Evolutionary conservation across 148 eudicot genomes (phyloP).

Genomic region (Polygonum aviculare): DNA sequence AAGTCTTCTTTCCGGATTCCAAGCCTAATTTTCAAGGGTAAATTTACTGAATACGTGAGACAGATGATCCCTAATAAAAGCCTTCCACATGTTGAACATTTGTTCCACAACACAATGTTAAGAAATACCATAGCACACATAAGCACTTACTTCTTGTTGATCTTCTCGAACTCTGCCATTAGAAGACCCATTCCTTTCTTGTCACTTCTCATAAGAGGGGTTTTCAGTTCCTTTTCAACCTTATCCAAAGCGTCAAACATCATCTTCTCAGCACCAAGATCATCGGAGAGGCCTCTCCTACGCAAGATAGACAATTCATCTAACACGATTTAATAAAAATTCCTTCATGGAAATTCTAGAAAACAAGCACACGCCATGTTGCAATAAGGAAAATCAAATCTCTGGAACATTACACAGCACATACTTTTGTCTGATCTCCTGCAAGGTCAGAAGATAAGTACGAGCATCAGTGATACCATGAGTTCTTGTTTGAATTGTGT

Average conservation of each 20-base stretch:
- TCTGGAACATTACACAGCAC: slow-evolving; percentile 10
- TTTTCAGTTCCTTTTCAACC: slow-evolving; percentile 74
- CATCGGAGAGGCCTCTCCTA: slow-evolving; percentile 89
- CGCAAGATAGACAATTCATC: slow-evolving; percentile 17
- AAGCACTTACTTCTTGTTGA: slow-evolving; percentile 67
- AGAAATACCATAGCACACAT: not conserved
- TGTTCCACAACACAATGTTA: not conserved
- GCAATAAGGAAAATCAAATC: not conserved
- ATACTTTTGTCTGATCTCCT: slow-evolving; percentile 75
- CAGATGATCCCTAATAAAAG: not conserved
- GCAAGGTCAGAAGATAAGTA: slow-evolving; percentile 55
- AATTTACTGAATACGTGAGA: not conserved
- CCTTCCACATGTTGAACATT: not conserved
- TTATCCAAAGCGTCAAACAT: slow-evolving; percentile 89
- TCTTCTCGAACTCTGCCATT: slow-evolving; percentile 65
- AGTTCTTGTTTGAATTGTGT: slow-evolving; percentile 59
- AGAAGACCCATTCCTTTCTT: slow-evolving; percentile 67
- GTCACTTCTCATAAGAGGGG: slow-evolving; percentile 87
- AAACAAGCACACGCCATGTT: not conserved
- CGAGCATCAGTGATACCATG: slow-evolving; percentile 73
- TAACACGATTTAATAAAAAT: not conserved
- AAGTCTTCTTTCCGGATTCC: slow-evolving; percentile 66
- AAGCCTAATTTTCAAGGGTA: slow-evolving; percentile 37
- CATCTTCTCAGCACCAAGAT: slow-evolving; percentile 83
- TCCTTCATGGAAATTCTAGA: not conserved